Base-by-base conservation (phyloP, 495 filamentous ascomycete genomes). In the Talaromyces ruber region DNA sequence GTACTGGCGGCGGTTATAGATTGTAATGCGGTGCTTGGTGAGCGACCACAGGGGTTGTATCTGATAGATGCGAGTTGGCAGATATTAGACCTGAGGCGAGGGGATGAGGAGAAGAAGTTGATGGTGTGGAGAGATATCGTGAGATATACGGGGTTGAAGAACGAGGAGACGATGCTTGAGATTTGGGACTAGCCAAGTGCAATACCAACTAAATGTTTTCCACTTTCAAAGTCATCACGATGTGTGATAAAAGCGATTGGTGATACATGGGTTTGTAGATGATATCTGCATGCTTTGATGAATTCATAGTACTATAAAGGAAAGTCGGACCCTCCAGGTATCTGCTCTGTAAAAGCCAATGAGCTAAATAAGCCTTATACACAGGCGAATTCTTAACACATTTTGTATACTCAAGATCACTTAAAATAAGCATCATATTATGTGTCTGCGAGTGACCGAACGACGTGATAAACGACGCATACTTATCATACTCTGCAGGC, bases 1-100 rank as follows among this genome's bases (percentile, higher is more conserved):
- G 67, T 78, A 32, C 32, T 78, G 52, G 65, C 66, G 18, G 79
- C 71, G 0, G 60, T 62, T 22, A 74, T 78, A 43, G 72, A 74
- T 21, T 47, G 22, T 28, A 66, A 66, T 4, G 55, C 71, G 12
- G 65, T 39, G 0, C 57, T 72, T n/a, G 72, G 71, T 16, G 62
- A 67, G 61, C 53, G 60, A 28, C 71, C 71, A 11, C 70, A 73
- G 51, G 70, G 66, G 0, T 8, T 73, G 30, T 76, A 76, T 55
- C 47, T 76, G 69, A 76, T 61, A 71, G 74, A 24, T 58, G 59
- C 11, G 58, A 11, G 0, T n/a, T 63, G 18, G 39, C 54, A 7
- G 66, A 70, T 5, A 62, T 64, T 21, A 65, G 68, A 1, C 53
- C 66, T 4, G 74, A 75, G 60, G 71, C 74, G 4, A 72, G 63